phyloP scores from a whole-genome alignment of 2,329 filamentous ascomycete genomes.

The Taxawa tesnikishii region DNA sequence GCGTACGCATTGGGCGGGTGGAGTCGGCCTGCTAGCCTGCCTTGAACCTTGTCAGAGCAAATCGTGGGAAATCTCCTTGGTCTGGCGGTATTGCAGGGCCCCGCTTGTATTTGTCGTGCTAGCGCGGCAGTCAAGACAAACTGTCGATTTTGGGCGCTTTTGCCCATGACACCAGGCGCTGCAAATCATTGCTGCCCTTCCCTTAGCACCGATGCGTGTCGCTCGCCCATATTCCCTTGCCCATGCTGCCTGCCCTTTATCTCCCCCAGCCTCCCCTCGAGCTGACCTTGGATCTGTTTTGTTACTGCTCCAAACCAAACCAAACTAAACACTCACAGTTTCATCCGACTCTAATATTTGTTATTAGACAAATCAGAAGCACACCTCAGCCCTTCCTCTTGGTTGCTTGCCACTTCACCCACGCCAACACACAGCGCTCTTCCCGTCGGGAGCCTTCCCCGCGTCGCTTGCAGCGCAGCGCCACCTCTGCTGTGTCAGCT shows the following conservation, averaged over 20 bases:
- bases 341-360: conserved; percentile 10
- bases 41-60: too few species aligned
- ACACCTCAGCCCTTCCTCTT: conserved; percentile 1
- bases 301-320: too few species aligned
- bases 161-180: conserved; percentile 8
- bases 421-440: neutral
- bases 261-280: conserved; percentile 3
- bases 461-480: neutral
- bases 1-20: too few species aligned
- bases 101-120: too few species aligned
- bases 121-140: too few species aligned
- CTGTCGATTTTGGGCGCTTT: too few species aligned
- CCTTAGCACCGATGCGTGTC: conserved; percentile 6
- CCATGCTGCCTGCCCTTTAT: conserved; percentile 5
- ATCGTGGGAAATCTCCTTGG: too few species aligned
- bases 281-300: too few species aligned
- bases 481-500: neutral
- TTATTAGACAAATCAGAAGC: conserved; percentile 17
- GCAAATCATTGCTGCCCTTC: conserved; percentile 6
- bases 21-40: too few species aligned
- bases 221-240: neutral
- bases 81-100: too few species aligned
- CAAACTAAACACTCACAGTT: too few species aligned
- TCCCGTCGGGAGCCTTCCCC: neutral
- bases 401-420: neutral